Evolutionary conservation across 1,284 basidiomycete species (phyloP), one percentile per base, ranked within the genome.

Genomic region (Pseudozyma tsukubaensis): DNA sequence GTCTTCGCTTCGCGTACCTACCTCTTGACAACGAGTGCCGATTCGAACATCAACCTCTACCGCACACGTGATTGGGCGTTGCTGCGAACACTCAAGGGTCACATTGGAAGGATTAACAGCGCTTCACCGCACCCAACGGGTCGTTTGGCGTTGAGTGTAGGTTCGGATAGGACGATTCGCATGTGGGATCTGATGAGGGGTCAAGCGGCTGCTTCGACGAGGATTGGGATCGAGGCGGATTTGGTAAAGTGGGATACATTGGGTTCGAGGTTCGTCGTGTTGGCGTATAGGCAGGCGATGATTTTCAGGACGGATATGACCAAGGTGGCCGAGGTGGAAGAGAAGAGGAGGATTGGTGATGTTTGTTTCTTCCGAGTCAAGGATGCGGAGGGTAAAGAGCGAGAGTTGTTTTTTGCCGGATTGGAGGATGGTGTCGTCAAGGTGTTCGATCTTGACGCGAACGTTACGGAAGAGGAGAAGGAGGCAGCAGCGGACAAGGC

Each of bases 161-260:
- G 96, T 12, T 91, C 91, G 78, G 96, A 99, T 83, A 88, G 89
- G 68, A 94, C 92, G 9, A 84, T 98, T 64, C 89, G 94, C 52
- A 96, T 98, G 94, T 99, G 96, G 96, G 96, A 99, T 87, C 87
- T 99, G 29, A 97, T 97, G 92, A 88, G 94, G 49, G 96, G 94
- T 1, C 92, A 92, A 82, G 93, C 93, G 2, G 90, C 91, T 13
- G 93, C 93, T 4, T 94, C 93, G 81, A 92, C 91, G 37, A 93
- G 94, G 80, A 80, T 83, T 49, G 80, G 79, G 55, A 72, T 78
- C 24, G 81, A 82, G 34, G 81, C 79, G 3, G 78, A 80, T 47
- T 45, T 66, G 34, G 74, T 82, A 8, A 29, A 55, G 0, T 83
- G 81, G 81, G 76, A 80, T 44, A 76, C 78, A 5, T n/a, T 19